A percentile compares a stretch with the other conserved stretches of the same genome.
These are phyloP conservation scores for Ammopiptanthus mongolicus DNA, from an alignment of 306 rosid genomes.

Conservation along the genomic window DNA sequence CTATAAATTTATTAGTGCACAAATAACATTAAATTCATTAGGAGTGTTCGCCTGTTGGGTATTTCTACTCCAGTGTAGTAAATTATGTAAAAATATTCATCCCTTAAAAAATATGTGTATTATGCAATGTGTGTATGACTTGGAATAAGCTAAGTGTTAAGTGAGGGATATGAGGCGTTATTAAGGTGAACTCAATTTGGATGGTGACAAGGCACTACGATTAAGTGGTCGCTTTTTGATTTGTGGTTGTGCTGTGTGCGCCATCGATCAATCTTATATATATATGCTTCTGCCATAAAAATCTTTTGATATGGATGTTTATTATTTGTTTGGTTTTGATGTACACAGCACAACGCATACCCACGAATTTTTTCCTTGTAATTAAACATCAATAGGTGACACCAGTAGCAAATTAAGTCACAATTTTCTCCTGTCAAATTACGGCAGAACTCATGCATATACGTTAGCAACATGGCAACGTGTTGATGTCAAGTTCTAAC, in stretches of 20 bases:
- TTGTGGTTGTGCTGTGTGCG: slow-evolving; percentile 7
- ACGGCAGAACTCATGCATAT: background rate
- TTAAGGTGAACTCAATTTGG: background rate
- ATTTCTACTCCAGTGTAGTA: too few species aligned
- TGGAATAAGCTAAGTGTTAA: background rate
- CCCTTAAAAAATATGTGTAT: background rate
- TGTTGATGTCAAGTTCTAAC: background rate
- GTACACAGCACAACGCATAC: background rate
- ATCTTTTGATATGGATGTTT: slow-evolving; percentile 5
- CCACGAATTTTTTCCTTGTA: background rate
- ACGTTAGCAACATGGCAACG: background rate
- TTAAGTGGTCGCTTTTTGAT: background rate
- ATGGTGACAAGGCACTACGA: background rate
- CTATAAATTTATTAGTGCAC: too few species aligned
- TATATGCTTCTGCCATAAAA: background rate
- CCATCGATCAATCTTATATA: background rate
- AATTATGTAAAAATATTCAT: too few species aligned
- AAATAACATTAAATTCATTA: too few species aligned
- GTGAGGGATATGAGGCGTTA: background rate
- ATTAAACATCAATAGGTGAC: background rate
- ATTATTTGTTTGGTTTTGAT: background rate
- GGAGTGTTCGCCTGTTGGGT: too few species aligned
- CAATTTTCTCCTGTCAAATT: background rate
- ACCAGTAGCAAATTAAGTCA: background rate
- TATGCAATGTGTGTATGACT: background rate